phyloP scores from a whole-genome alignment of 1,139 yeast species.

The Dujonia santamariae region DNA sequence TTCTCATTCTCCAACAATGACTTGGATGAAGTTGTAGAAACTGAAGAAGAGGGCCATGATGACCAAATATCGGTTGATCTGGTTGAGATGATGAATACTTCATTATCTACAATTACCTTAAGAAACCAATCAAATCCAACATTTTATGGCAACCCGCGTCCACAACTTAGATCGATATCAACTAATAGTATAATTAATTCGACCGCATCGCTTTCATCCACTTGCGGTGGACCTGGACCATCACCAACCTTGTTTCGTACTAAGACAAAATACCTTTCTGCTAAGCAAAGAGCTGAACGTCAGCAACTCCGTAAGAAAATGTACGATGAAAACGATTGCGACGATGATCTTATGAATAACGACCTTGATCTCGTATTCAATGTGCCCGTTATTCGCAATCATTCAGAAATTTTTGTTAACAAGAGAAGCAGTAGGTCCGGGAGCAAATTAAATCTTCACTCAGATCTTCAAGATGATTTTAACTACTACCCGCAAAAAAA shows the following conservation, averaged over 20 bases:
- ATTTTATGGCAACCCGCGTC: slow-evolving; percentile 1
- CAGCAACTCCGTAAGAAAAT: slow-evolving; percentile 37
- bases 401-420: slow-evolving; percentile 31
- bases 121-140: slow-evolving; percentile 8
- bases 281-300: slow-evolving; percentile 39
- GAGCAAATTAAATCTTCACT: slow-evolving; percentile 15
- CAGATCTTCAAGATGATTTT: slow-evolving; percentile 28
- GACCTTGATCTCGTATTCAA: slow-evolving; percentile 43
- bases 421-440: slow-evolving; percentile 10
- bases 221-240: slow-evolving; percentile 15
- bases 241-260: slow-evolving; percentile 18
- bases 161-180: background rate
- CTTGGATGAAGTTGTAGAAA: slow-evolving; percentile 7
- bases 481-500: slow-evolving; percentile 19
- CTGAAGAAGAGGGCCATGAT: slow-evolving; percentile 11
- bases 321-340: slow-evolving; percentile 44
- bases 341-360: slow-evolving; percentile 38
- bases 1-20: slow-evolving; percentile 9
- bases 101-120: slow-evolving; percentile 24
- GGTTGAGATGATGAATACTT: slow-evolving; percentile 14
- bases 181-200: slow-evolving; percentile 2
- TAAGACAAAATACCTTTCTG: slow-evolving; percentile 34
- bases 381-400: slow-evolving; percentile 42
- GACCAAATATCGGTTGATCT: slow-evolving; percentile 3
- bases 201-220: slow-evolving; percentile 11